Evolutionary conservation across 2,329 filamentous ascomycete genomes (phyloP), one percentile per base, ranked within the genome.

Genomic region (Cercospora sp.): DNA sequence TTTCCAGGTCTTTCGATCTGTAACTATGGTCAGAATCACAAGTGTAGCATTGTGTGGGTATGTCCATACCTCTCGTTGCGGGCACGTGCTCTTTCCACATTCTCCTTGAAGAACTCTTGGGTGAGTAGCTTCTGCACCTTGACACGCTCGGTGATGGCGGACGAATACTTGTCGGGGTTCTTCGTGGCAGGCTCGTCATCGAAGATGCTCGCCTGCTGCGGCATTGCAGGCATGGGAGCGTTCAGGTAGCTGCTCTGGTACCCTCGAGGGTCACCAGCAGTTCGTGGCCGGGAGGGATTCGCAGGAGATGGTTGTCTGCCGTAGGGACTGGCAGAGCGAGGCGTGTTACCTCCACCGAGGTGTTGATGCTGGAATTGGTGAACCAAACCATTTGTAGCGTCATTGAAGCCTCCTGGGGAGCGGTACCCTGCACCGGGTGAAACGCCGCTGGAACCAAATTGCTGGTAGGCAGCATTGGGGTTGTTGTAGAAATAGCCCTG

Each of bases 341-440:
- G 89, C 53, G 88, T 72, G 66, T 75, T 89, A 55, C 88, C 69
- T 91, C 90, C 64, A 49, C 78, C 81, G 24, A 98, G 86, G 80
- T 97, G 97, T 84, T 98, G 94, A 81, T 97, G 93, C 67, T 94
- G 96, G 81, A 98, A 97, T 80, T 99, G 95, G 79, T 97, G 93
- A 69, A 94, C 93, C 57, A 98, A 87, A 32, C 93, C 94, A 75
- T 93, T 95, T 75, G 94, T 96, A 74, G 90, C 91, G 77, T 97
- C 93, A 76, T 92, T 93, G 78, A 83, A 87, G 82, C 80, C 80
- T 82, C 85, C 87, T 5, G 88, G 86, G 3, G 87, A 85, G 75
- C 82, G 85, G 76, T 88, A 88, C 49, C 74, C 74, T 59, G 86
- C 84, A 74, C 86, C 86, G 72, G 88, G 82, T 37, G 72, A 81